phyloP scores from a whole-genome alignment of 2,329 filamentous ascomycete species.

The Claviceps pazoutovae region DNA sequence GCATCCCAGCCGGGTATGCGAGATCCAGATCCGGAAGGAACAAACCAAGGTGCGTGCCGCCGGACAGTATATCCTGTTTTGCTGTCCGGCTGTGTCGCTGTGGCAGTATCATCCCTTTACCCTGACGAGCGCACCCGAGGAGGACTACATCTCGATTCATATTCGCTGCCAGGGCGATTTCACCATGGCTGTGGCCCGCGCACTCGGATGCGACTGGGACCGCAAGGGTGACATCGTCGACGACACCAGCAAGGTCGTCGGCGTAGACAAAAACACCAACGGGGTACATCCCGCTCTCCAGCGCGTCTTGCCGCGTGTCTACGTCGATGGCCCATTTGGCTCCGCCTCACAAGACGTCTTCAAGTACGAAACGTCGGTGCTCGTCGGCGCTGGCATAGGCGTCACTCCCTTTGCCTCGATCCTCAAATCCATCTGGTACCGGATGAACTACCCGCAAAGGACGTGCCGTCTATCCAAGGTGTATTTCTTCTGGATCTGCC shows the following conservation, averaged over 20 bases:
- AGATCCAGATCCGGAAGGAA: slow-evolving; percentile 88
- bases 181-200: slow-evolving; percentile 53
- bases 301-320: slow-evolving; percentile 63
- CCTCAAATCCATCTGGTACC: slow-evolving; percentile 85
- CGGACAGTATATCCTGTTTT: slow-evolving; percentile 81
- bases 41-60: slow-evolving; percentile 67
- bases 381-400: slow-evolving; percentile 73
- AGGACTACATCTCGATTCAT: slow-evolving; percentile 82
- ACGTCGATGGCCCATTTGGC: slow-evolving; percentile 74
- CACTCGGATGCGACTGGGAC: slow-evolving; percentile 64
- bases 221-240: slow-evolving; percentile 29
- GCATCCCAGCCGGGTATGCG: slow-evolving; percentile 76
- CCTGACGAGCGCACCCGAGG: slow-evolving; percentile 72
- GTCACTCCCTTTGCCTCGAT: slow-evolving; percentile 81
- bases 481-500: slow-evolving; percentile 88
- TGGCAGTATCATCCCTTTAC: slow-evolving; percentile 88
- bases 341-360: slow-evolving; percentile 81
- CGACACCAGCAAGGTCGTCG: slow-evolving; percentile 52
- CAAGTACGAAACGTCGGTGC: slow-evolving; percentile 68
- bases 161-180: slow-evolving; percentile 75
- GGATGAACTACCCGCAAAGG: slow-evolving; percentile 75
- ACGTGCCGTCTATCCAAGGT: slow-evolving; percentile 71
- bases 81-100: slow-evolving; percentile 71
- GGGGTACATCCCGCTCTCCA: slow-evolving; percentile 55
- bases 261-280: slow-evolving; percentile 46